Base-by-base conservation (phyloP, 2,329 filamentous ascomycete species). In the Rhynchosporium graminicola region DNA sequence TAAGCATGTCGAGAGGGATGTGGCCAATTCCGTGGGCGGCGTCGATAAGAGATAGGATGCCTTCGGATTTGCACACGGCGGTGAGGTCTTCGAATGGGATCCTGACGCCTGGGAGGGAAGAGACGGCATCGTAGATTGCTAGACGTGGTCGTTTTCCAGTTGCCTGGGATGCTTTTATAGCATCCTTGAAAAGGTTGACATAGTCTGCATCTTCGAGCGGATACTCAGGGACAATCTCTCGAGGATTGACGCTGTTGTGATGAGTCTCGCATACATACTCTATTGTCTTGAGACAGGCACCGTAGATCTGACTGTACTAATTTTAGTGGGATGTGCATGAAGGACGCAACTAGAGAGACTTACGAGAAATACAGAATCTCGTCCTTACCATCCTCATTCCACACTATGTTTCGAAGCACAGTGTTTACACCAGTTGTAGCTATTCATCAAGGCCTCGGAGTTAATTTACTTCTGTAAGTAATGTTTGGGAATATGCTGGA, bases 21-120 rank as follows among this genome's bases (percentile, higher is more conserved):
- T 95, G 89, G 1, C 94, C 94, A 29, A 96, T 78, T 0, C 89
- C 88, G 76, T 98, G 94, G 0, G 94, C 94, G 15, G 85, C 93
- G 73, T 98, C 94, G 13, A 73, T 43, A 26, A 91, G 78, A 69
- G 88, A 92, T 59, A 94, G 73, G 3, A 97, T 78, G 0, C 83
- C 85, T 29, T 87, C 78, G 61, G 87, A 82, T 50, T 80, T 82
- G 74, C 92, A 97, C 0, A 83, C 80, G 7, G 76, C 74, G 1
- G 83, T 81, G 61, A 97, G 76, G 1, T 75, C 76, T 73, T 93
- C 87, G 76, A 90, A 97, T 0, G 94, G 94, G 69, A 97, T 86
- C 2, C 87, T 78, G 0, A 96, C 82, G 0, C 91, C 93, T 0
- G 94, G 94, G 28, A 89, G 79, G 33, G 89, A 92, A 8, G 88